Base-by-base conservation (phyloP, 2,329 filamentous ascomycete species). In the Juglanconis sp. region DNA sequence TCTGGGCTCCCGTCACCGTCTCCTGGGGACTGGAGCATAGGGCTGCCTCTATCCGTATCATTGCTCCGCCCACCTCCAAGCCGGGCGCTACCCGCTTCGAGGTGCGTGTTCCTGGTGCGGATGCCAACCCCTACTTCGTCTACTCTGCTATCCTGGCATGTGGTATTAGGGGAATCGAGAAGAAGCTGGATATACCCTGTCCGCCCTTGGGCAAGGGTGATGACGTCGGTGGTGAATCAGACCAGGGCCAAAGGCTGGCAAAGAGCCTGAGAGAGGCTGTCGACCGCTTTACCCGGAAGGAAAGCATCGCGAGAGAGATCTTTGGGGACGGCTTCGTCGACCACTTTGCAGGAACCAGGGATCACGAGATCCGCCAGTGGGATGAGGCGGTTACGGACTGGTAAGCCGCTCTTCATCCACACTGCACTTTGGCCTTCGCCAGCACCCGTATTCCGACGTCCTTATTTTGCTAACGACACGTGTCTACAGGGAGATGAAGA, bases 381-480 rank as follows among this genome's bases (percentile, higher is more conserved):
- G 93, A 98, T 68, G 94, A 98, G 73, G 93, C 93, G 2, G 94
- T 98, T 5, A 98, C 95, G 24, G 95, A 98, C 74, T 98, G 94
- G 92, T 94, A 81, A 74, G 89, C 17, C 17, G 17, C 17, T 87
- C 58, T 56, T 42, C 48, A 38, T 11, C 15, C 9, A 31, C n/a
- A 38, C 35, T 17, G 15, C 34, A 24, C 32, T 40, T 59, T 57
- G 31, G 38, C 35, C 4, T 35, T 54, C 9, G 3, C 17, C 34
- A 15, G 44, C 44, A 24, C 4, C 30, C 15, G 42, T n/a, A 52
- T 53, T 34, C 46, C 56, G 24, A n/a, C 35, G 4, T 52, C 7
- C 11, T 8, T 44, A 34, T 31, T 13, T 65, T 62, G 63, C 69
- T 71, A 63, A 66, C 64, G 7, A 24, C 8, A 44, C 44, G 62